Evolutionary conservation across 306 rosid species (phyloP), one percentile per base, ranked within the genome.

Genomic region (Acacia melanoxylon): DNA sequence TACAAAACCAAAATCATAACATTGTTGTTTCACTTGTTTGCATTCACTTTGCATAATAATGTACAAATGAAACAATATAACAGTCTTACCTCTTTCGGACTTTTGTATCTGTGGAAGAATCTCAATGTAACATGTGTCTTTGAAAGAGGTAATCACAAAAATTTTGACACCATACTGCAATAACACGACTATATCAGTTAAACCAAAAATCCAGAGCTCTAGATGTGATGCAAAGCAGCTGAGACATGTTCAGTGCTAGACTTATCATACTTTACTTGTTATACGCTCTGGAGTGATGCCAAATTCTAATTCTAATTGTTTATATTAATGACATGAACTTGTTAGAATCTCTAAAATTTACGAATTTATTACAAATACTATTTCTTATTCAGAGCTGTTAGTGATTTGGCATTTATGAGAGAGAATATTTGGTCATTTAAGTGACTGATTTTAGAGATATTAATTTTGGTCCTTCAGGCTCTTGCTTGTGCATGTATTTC

Each of bases 101-200:
- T 89, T 95, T 78, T 77, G 88, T 19, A 68, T 66, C 81, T 89
- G 91, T 59, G 99, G 99, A 85, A 93, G 93, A 83, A 95, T 95
- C 91, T 95, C 99, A 9, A 95, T 93, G 81, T 90, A 93, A 68
- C 99, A 93, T 0, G 98, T 95, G 86, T 92, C 94, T 83, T 90
- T 93, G 74, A 92, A 95, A 31, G 99, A 95, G 19, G 99, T 95
- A 77, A 95, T 87, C 33, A 95, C 94, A 86, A 95, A 91, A 77
- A 95, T 91, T 87, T 95, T 95, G 86, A 95, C 90, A 62, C 99
- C 99, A 84, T 85, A 93, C 99, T 95, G 98, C 87, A 89, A 83
- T 1, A 56, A 85, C 19, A 82, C 2, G 27, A 74, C 61, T 41
- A 48, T 10, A 71, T 90, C 77, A 84, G 77, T 74, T 81, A 68